These are phyloP conservation scores for Biscogniauxia marginata DNA, from an alignment of 2,329 filamentous ascomycete genomes.

Conservation along the genomic window DNA sequence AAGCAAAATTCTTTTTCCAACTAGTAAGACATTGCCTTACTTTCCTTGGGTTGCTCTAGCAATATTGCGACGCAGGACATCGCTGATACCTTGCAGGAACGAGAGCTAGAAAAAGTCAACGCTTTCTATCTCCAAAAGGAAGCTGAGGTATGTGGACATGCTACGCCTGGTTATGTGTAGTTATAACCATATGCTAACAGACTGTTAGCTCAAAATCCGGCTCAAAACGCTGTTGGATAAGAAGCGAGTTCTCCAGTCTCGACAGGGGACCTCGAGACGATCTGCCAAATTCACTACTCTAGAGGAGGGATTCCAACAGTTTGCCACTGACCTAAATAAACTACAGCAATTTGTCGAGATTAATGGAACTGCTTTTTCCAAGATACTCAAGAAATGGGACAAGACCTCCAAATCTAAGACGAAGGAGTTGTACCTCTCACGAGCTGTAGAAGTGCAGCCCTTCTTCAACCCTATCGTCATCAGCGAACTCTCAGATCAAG, in stretches of 20 bases:
- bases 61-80: conserved; percentile 2
- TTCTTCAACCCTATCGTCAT: conserved; percentile 98
- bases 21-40: conserved; percentile 58
- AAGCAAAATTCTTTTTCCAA: conserved; percentile 98
- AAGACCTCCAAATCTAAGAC: conserved; percentile 99
- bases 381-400: conserved; percentile 99
- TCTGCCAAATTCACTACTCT: conserved; percentile 93
- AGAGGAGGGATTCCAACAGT: conserved; percentile 96
- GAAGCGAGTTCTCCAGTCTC: conserved; percentile 85
- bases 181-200: conserved; percentile 8
- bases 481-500: conserved; percentile 93
- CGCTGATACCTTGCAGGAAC: conserved; percentile 66
- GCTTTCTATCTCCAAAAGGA: conserved; percentile 97
- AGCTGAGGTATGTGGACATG: conserved; percentile 70
- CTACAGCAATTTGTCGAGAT: conserved; percentile 98
- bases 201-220: conserved; percentile 77
- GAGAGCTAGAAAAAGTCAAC: conserved; percentile 98
- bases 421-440: conserved; percentile 93
- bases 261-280: conserved; percentile 76
- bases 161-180: neutral
- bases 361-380: conserved; percentile 96
- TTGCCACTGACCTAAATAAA: conserved; percentile 95
- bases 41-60: neutral
- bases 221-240: conserved; percentile 92
- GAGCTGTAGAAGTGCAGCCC: conserved; percentile 94